These are phyloP conservation scores for Eucalyptus pauciflora DNA, from an alignment of 345 rosid species.

Conservation along the genomic window DNA sequence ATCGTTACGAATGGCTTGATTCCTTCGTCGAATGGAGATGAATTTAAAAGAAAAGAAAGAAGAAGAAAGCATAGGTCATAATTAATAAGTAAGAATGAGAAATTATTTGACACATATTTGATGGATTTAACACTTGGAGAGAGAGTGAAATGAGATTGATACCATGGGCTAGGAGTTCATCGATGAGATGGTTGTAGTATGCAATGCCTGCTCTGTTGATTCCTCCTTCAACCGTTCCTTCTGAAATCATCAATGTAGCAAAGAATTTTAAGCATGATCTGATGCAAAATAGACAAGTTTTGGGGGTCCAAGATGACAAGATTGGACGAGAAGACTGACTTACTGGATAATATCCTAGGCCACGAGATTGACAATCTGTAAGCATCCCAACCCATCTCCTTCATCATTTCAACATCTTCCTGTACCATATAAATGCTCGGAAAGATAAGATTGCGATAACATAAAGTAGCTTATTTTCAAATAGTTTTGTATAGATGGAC, in stretches of 20 bases:
- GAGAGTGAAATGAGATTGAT: not conserved
- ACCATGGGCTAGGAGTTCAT: conserved; percentile 12
- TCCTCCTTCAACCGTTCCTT: conserved; percentile 2
- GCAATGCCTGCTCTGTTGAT: conserved; percentile 5
- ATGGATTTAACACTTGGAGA: not conserved
- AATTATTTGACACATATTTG: not conserved
- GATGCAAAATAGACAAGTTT: not conserved
- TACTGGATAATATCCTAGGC: conserved; percentile 41
- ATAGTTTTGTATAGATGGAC: not conserved
- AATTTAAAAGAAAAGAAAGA: too few species aligned
- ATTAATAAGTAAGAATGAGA: not conserved
- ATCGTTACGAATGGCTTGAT: conserved; percentile 19
- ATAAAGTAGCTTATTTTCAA: too few species aligned
- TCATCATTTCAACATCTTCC: conserved; percentile 31
- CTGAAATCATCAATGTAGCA: conserved; percentile 14
- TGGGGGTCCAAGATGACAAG: not conserved
- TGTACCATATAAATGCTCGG: not conserved
- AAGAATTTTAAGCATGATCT: not conserved
- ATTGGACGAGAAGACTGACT: not conserved
- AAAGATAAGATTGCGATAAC: not conserved
- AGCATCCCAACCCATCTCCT: conserved; percentile 23
- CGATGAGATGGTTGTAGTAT: conserved; percentile 10
- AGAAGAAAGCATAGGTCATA: not conserved
- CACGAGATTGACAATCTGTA: conserved; percentile 44
- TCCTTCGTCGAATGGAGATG: not conserved